Evolutionary conservation across 2,329 filamentous ascomycete genomes (phyloP), one percentile per base, ranked within the genome.

Genomic region (Westerdykella aurantiaca): DNA sequence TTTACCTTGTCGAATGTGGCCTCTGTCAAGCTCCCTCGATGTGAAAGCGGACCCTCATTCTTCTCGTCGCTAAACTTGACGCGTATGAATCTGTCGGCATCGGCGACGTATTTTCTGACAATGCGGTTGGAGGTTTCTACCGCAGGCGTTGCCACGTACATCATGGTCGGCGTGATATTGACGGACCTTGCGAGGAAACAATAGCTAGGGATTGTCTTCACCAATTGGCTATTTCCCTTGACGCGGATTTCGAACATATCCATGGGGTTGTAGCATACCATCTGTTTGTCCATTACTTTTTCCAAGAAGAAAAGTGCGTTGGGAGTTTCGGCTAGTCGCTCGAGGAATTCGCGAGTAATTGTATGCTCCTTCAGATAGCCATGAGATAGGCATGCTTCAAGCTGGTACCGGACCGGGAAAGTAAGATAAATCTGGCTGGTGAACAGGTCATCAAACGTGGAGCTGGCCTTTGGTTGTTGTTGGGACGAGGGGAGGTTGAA

Each of bases 311-410:
- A 77, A 23, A 74, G 77, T 0, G 86, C 88, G 34, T 76, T 75
- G 1, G 45, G 71, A 14, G 85, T 69, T 0, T 69, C 56, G 2
- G 70, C 63, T 4, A 97, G 73, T 34, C 69, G 75, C 22, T 73
- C 61, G 2, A 95, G 68, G 51, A 97, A 97, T 2, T 80, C 74
- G 1, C 67, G 62, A 1, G 72, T 76, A 37, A 97, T 77, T 38
- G 78, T 85, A 60, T 88, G 80, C 63, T 96, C 91, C 42, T 83
- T 84, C 11, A 98, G 69, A 18, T 81, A 74, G 0, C 83, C 82
- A 22, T 85, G 80, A 0, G 90, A 95, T n/a, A 97, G 76, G 61
- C 91, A 97, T 0, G 88, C 90, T 64, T 98, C 91, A 0, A 98
- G 77, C 62, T 95, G 89, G 60, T 97, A 98, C 13, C 88, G 79